Conservation (phyloP, 2,329 filamentous ascomycete genomes). For the Pseudofabraea citricarpa region DNA sequence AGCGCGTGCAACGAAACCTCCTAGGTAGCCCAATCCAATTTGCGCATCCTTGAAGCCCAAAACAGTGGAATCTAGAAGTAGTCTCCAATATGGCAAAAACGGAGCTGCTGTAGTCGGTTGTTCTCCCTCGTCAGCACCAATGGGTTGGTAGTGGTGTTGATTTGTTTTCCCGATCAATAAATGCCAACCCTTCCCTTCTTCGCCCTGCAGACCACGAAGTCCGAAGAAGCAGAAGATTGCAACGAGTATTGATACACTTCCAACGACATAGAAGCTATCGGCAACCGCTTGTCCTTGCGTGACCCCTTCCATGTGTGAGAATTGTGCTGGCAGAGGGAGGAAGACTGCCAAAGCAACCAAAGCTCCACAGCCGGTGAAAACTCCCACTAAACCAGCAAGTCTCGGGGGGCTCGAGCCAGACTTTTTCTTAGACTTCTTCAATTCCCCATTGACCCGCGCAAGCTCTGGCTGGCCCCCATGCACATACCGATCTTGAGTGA, state of each 20-base stretch:
- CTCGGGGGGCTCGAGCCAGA: conserved; percentile 45
- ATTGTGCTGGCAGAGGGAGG: conserved; percentile 78
- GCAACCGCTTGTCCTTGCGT: conserved; percentile 71
- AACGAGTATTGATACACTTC: conserved; percentile 64
- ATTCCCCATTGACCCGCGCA: conserved; percentile 3
- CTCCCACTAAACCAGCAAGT: conserved; percentile 83
- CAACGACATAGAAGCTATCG: conserved; percentile 85
- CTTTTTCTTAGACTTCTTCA: conserved; percentile 10
- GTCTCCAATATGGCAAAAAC: conserved; percentile 51
- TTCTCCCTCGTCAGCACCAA: not conserved
- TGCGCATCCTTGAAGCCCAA: conserved; percentile 71
- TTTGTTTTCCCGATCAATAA: conserved; percentile 42
- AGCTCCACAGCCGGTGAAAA: conserved; percentile 90
- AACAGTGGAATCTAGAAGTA: conserved; percentile 57
- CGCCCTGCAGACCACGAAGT: conserved; percentile 62
- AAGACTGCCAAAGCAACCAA: conserved; percentile 79
- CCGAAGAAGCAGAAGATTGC: conserved; percentile 75
- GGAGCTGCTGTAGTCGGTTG: conserved; percentile 4
- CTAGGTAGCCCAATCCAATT: conserved; percentile 84
- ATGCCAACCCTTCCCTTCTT: conserved; percentile 71
- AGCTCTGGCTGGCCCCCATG: conserved; percentile 6
- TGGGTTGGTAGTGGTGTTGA: not conserved
- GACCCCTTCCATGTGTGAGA: conserved; percentile 65
- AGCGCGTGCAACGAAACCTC: conserved; percentile 89
- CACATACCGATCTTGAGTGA: conserved; percentile 58